Base-by-base conservation (phyloP, 176 grass and related monocot genomes). In the Raddia distichophylla region DNA sequence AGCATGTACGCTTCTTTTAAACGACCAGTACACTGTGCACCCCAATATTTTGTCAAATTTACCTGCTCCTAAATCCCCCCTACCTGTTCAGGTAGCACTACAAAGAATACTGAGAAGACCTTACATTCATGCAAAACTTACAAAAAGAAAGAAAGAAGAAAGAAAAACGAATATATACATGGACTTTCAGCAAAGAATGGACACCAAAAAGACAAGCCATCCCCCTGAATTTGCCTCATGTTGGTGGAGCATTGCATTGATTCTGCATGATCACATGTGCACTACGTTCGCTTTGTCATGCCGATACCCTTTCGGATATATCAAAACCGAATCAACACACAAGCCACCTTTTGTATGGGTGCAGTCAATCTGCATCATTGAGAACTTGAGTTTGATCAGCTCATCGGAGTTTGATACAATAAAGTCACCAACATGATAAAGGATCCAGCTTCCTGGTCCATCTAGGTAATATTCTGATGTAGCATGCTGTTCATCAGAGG, bases 351-450 rank as follows among this genome's bases (percentile, higher is more conserved):
- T 94, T 48, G 90, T 93, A 61, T 98, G 95, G 59, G 95, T 98
- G 63, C 95, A 98, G 75, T 98, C 95, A 54, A 98, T 94, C 79
- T 98, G 95, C 73, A 88, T 89, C 95, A 98, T 98, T 7, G 95
- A 98, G 75, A 91, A 98, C 75, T 87, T 94, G 57, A 98, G 87
- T 63, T 92, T 97, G 22, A 83, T 85, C 37, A 82, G 81, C 81
- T 79, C 65, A 32, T 90, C 78, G 1, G 75, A 89, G 78, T 87
- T 87, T 51, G 77, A 83, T 65, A 91, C 34, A 12, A 50, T 58
- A 86, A 98, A 98, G 82, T 98, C 90, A 32, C 95, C 95, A 0
- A 93, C 92, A 75, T 94, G 88, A 65, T 98, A 98, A 79, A 93
- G 88, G 53, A 91, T 89, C 95, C 95, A 94, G 60, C 87, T 86